Base-by-base conservation (phyloP, 1,284 basidiomycete species). In the Cryptococcus sp. region DNA sequence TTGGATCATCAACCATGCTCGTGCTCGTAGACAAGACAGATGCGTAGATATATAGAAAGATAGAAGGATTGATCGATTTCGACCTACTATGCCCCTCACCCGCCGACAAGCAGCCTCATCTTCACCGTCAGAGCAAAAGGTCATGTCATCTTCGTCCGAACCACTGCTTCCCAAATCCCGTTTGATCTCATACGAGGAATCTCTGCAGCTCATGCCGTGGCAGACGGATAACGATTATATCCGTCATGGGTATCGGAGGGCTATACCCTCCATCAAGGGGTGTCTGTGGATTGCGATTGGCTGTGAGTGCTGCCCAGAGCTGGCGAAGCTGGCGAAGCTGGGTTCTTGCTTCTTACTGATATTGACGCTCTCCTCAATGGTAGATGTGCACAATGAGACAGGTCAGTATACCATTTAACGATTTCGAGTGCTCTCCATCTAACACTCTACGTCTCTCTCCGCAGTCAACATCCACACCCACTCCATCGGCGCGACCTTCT, bases 401-500 rank as follows among this genome's bases (percentile, higher is more conserved):
- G 83, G 88, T 88, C 67, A 59, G 78, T 65, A 20, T n/a, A 40
- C 48, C 19, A 49, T 22, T 45, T 7, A 42, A 15, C 7, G 38
- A 15, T 19, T 17, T 39, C 19, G 25, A 2, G 25, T 44, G 8
- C 51, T 42, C n/a, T 41, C 51, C 54, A 35, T n/a, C 46, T 23
- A 53, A 41, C 51, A 49, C 38, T 16, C 41, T 53, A 54, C 25
- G 16, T 6, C 16, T 41, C 20, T 19, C 6, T 27, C 25, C 51
- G 19, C 62, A 92, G 90, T 95, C 61, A 95, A 96, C 78, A 93
- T 95, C 53, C 91, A 93, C 77, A 89, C 84, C 53, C 93, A 95
- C 72, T 81, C 93, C 8, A 84, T 86, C 81, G 91, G 88, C 31
- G 87, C 88, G 17, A 71, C 86, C 13, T 70, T 90, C 53, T 92